phyloP scores from a whole-genome alignment of 345 rosid species.

The Isatis tinctoria region DNA sequence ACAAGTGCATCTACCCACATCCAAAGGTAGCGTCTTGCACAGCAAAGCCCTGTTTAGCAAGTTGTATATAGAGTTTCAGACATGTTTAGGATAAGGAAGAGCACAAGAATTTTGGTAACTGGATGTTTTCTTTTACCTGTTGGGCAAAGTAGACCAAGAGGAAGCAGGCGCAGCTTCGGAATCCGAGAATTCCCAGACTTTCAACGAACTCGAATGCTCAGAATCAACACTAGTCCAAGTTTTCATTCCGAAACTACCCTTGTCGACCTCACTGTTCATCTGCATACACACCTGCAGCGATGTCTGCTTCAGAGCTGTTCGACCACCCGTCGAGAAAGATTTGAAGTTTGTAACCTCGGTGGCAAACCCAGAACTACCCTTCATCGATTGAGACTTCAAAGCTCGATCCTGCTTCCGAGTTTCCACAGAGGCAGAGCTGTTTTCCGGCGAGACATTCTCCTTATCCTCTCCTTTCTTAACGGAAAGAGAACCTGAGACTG shows the following conservation, averaged over 20 bases:
- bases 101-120: not conserved
- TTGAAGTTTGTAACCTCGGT: conserved; percentile 38
- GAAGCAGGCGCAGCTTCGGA: conserved; percentile 96
- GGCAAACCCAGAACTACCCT: conserved; percentile 34
- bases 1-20: conserved; percentile 87
- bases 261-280: conserved; percentile 56
- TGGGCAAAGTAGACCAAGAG: conserved; percentile 89
- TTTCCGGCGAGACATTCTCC: conserved; percentile 40
- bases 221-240: conserved; percentile 61
- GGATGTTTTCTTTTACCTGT: conserved; percentile 39
- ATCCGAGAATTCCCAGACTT: conserved; percentile 90
- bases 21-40: conserved; percentile 83
- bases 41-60: conserved; percentile 57
- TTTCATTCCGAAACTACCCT: conserved; percentile 45
- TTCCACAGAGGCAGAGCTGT: conserved; percentile 21
- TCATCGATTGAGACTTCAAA: conserved; percentile 40
- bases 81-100: not conserved
- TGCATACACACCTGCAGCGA: conserved; percentile 84
- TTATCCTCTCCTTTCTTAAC: conserved; percentile 28
- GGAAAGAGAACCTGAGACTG: conserved; percentile 9
- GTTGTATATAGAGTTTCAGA: not conserved
- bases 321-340: conserved; percentile 54
- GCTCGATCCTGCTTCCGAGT: conserved; percentile 23
- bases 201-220: conserved; percentile 61
- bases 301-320: conserved; percentile 57